Evolutionary conservation across 495 filamentous ascomycete genomes (phyloP), one percentile per base, ranked within the genome.

Genomic region (Usnea hakonensis): DNA sequence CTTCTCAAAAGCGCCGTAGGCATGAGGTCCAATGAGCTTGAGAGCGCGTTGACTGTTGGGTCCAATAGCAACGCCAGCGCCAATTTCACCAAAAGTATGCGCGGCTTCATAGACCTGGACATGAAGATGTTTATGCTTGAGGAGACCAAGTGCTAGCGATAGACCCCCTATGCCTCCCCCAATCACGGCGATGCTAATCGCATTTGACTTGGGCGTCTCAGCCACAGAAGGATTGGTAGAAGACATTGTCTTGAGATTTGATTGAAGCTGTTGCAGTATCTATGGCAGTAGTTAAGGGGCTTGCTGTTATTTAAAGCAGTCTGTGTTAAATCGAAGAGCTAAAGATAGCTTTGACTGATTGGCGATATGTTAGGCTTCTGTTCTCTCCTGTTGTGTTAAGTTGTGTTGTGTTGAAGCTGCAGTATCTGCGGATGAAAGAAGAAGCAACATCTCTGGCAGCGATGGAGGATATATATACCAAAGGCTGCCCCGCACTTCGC

Each of bases 101-200:
- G 78, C 77, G 0, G 75, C 71, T 62, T 85, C 82, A 67, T 81
- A 85, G 44, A 85, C 64, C 2, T 70, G 73, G 48, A 78, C 67
- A 0, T 72, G 65, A 40, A 85, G 61, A 28, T 69, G 66, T n/a
- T 63, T 64, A 3, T 66, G 60, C 36, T 62, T 65, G 13, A 72
- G 62, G 3, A 74, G 68, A 28, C 70, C 72, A 36, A 71, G 43
- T 9, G 73, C 72, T 16, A 74, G 67, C 40, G 54, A 50, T 0
- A 73, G 52, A 17, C 73, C 72, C 10, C 65, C 68, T 40, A 76
- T 74, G 23, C 68, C 68, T 36, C 68, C 67, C 36, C 68, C 68
- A 26, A 64, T 35, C 38, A 70, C 50, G 17, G 65, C 65, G 37
- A 68, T 28, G 35, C 30, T 61, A 57, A 23, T 5, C 11, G 30